Conservation (phyloP, 768 basidiomycete genomes). For the Vishniacozyma victoriae region DNA sequence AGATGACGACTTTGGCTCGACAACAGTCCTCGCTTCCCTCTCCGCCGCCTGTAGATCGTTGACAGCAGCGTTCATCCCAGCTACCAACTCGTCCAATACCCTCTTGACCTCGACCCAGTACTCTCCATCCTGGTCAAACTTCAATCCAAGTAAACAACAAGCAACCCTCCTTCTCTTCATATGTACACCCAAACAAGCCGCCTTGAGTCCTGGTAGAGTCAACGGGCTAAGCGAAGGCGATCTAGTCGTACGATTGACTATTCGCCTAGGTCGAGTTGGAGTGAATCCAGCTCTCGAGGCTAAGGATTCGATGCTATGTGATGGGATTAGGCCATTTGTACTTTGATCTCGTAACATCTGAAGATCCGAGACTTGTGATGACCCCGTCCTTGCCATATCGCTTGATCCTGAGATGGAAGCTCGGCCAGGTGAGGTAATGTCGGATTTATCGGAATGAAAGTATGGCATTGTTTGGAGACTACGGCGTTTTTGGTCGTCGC, state of each 20-base stretch:
- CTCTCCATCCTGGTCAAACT: slow-evolving; percentile 11
- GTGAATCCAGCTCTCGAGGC: background rate
- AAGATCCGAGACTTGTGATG: slow-evolving; percentile 21
- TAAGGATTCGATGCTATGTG: background rate
- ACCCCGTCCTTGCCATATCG: slow-evolving; percentile 15
- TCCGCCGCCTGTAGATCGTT: background rate
- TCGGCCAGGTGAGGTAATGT: background rate
- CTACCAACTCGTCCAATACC: slow-evolving; percentile 11
- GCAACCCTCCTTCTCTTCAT: slow-evolving; percentile 32
- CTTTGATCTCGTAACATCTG: slow-evolving; percentile 23
- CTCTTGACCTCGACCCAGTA: slow-evolving; percentile 23
- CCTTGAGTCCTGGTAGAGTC: slow-evolving; percentile 33
- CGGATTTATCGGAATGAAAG: slow-evolving; percentile 15
- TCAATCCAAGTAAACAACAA: slow-evolving; percentile 40
- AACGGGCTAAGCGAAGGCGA: slow-evolving; percentile 23
- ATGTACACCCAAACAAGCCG: slow-evolving; percentile 35
- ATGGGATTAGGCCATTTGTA: no score
- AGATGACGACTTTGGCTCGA: background rate
- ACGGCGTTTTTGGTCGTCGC: slow-evolving; percentile 27
- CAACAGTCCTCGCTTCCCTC: background rate
- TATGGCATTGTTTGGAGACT: slow-evolving; percentile 38
- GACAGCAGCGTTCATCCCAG: slow-evolving; percentile 2
- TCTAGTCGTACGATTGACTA: no score
- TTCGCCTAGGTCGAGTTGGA: background rate
- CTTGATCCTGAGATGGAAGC: background rate